Conservation (phyloP, 202 grass and related monocot genomes). For the Eragrostis tef region DNA sequence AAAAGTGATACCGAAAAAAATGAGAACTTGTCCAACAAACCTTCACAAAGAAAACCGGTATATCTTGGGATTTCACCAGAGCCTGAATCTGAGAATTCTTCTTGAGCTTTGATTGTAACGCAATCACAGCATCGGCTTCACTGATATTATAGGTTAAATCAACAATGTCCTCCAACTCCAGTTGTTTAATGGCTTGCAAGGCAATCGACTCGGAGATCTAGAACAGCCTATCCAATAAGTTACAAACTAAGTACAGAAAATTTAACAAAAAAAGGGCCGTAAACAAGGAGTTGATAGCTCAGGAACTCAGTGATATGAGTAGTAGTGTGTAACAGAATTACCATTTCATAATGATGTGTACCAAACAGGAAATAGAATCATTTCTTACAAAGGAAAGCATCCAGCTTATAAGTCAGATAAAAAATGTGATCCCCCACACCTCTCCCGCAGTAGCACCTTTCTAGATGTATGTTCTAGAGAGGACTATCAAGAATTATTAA, state of each 20-base stretch:
- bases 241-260: slow-evolving; percentile 50
- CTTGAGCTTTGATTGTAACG: slow-evolving; percentile 76
- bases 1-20: slow-evolving; percentile 7
- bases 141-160: slow-evolving; percentile 70
- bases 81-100: slow-evolving; percentile 84
- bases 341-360: neutral
- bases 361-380: neutral
- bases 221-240: slow-evolving; percentile 77
- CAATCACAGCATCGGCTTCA: slow-evolving; percentile 80
- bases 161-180: slow-evolving; percentile 67
- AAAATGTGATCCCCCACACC: neutral
- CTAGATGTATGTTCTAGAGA: neutral
- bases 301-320: neutral
- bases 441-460: neutral
- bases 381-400: neutral
- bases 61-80: slow-evolving; percentile 62
- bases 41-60: slow-evolving; percentile 82
- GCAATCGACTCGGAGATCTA: slow-evolving; percentile 79
- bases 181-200: slow-evolving; percentile 74
- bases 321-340: neutral
- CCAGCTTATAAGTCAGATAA: neutral
- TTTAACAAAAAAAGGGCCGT: neutral
- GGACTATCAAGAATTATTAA: neutral
- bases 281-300: neutral
- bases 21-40: slow-evolving; percentile 13